Percentiles rank a stretch among this genome's conserved stretches.
These are phyloP conservation scores for Gossypium davidsonii DNA, from an alignment of 441 rosid genomes.

Conservation along the genomic window DNA sequence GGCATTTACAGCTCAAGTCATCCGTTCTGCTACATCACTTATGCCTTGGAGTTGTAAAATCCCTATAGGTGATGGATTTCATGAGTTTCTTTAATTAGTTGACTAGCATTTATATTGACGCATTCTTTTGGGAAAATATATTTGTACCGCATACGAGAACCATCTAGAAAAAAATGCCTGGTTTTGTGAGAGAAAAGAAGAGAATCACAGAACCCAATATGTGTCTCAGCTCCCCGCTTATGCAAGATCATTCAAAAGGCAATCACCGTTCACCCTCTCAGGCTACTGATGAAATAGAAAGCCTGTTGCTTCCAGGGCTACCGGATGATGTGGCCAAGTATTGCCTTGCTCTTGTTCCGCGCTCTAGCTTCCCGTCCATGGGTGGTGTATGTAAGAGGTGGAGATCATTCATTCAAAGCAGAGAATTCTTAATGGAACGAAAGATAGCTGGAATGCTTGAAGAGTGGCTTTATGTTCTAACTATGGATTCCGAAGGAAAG, in stretches of 20 bases:
- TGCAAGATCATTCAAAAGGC: constrained; percentile 33
- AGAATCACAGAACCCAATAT: constrained; percentile 35
- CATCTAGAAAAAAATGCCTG: constrained; percentile 44
- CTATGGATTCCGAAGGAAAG: constrained; percentile 58
- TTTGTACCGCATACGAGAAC: constrained; percentile 10
- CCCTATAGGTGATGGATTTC: constrained; percentile 75
- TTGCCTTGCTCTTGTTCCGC: constrained; percentile 88
- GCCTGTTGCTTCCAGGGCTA: constrained; percentile 72
- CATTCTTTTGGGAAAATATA: constrained; percentile 29
- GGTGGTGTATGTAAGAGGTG: constrained; percentile 88
- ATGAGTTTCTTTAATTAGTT: constrained; percentile 50
- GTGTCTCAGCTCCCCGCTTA: constrained; percentile 29
- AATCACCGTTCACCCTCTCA: constrained; percentile 27
- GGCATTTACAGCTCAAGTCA: constrained; percentile 39
- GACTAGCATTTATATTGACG: constrained; percentile 20
- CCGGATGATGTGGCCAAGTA: constrained; percentile 82
- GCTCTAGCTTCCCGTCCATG: constrained; percentile 63
- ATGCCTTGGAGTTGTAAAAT: constrained; percentile 82
- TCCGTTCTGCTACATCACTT: constrained; percentile 61
- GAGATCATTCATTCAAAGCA: constrained; percentile 77
- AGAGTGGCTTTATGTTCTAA: constrained; percentile 84
- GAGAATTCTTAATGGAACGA: constrained; percentile 68
- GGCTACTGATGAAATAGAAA: constrained; percentile 33
- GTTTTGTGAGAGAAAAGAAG: constrained; percentile 49
- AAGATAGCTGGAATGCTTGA: constrained; percentile 71